Percentiles rank a stretch among this genome's conserved stretches.
Conservation (phyloP, 2,329 filamentous ascomycete genomes). For the Orbilia oligospora region DNA sequence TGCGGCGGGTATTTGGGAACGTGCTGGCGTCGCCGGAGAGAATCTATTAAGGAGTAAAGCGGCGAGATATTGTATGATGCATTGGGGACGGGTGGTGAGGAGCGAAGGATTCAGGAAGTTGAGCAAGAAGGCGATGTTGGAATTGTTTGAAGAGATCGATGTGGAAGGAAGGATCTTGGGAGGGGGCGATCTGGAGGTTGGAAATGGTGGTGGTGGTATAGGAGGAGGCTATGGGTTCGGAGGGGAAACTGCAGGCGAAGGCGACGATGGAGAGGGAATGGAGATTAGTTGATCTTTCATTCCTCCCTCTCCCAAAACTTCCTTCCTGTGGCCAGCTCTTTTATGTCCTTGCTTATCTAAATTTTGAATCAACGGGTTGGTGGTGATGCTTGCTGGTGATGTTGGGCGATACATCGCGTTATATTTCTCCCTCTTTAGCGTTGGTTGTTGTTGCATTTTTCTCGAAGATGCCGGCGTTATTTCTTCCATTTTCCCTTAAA, state of each 20-base stretch:
- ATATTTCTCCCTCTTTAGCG: conserved; percentile 23
- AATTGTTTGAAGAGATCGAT: conserved; percentile 93
- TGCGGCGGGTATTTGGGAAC: conserved; percentile 96
- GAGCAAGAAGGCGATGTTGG: conserved; percentile 83
- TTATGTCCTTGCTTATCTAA: background rate
- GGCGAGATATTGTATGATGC: conserved; percentile 87
- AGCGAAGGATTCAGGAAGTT: conserved; percentile 88
- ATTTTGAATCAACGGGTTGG: too few species aligned
- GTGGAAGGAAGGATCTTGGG: conserved; percentile 91
- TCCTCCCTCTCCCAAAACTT: background rate
- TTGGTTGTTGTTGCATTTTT: conserved; percentile 59
- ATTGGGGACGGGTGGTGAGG: conserved; percentile 94
- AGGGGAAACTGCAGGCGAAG: conserved; percentile 14
- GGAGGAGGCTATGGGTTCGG: conserved; percentile 66
- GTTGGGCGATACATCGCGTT: background rate
- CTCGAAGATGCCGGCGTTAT: conserved; percentile 13
- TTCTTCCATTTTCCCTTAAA: background rate
- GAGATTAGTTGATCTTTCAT: conserved; percentile 40
- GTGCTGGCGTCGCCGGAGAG: conserved; percentile 88
- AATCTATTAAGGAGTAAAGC: conserved; percentile 93
- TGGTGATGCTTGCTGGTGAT: background rate
- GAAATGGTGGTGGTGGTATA: conserved; percentile 72
- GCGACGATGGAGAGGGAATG: conserved; percentile 49
- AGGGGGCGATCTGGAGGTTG: conserved; percentile 82
- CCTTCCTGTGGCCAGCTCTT: background rate